phyloP scores from a whole-genome alignment of 169 alveolate species.

The Fabrea salina region DNA sequence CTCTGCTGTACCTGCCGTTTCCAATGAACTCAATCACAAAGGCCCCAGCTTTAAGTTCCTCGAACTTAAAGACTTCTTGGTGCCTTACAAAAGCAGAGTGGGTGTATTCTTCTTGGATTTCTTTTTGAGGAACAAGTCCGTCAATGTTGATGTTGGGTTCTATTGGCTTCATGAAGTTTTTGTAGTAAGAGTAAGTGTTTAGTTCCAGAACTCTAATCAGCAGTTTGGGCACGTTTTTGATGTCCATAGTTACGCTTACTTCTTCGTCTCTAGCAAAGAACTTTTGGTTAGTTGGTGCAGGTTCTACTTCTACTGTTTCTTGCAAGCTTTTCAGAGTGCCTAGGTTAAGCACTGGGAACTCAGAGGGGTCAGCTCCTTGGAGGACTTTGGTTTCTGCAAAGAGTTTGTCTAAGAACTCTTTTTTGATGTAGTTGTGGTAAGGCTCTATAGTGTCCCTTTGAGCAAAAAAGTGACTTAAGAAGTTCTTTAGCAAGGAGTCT shows the following conservation, averaged over 20 bases:
- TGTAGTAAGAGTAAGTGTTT: constrained; percentile 54
- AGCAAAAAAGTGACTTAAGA: not conserved
- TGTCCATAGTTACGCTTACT: constrained; percentile 39
- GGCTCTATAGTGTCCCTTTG: constrained; percentile 13
- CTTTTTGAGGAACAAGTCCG: constrained; percentile 62
- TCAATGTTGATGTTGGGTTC: constrained; percentile 56
- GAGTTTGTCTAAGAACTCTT: constrained; percentile 24
- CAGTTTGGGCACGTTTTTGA: constrained; percentile 58
- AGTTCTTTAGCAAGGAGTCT: not conserved
- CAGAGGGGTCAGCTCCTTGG: not conserved
- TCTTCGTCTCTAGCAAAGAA: constrained; percentile 38
- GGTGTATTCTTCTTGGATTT: constrained; percentile 33
- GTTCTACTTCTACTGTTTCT: constrained; percentile 37
- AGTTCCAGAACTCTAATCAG: constrained; percentile 56
- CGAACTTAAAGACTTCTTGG: constrained; percentile 37
- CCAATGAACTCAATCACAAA: constrained; percentile 63
- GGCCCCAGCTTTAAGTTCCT: constrained; percentile 53
- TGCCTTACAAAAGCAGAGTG: constrained; percentile 37
- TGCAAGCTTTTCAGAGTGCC: constrained; percentile 8
- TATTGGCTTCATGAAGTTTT: constrained; percentile 36
- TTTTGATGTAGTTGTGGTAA: constrained; percentile 28
- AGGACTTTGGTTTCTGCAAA: not conserved
- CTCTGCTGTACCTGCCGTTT: constrained; percentile 54
- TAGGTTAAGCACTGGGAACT: not conserved
- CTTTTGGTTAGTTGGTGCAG: constrained; percentile 33